Evolutionary conservation across 345 rosid genomes (phyloP), one percentile per base, ranked within the genome.

Genomic region (Fremontodendron californicum): DNA sequence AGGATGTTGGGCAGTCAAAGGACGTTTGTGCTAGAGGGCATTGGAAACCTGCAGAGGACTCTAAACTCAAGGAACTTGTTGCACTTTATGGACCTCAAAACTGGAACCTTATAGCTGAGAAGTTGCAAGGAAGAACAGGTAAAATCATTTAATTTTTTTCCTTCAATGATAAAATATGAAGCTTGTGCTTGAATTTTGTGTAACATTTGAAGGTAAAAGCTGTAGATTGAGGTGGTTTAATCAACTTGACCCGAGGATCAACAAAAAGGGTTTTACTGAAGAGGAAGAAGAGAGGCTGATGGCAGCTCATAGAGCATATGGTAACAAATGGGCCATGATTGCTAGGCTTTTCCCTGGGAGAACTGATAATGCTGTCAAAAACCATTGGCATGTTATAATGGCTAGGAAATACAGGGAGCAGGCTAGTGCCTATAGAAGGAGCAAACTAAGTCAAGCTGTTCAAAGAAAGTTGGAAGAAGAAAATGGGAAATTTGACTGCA

Each of bases 351-450:
- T 90, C 63, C 87, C 87, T 19, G 91, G 93, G 39, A 87, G 93
- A 71, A 90, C 93, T 61, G 93, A 90, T 49, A 90, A 90, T 86
- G 85, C 91, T 31, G 87, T 90, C 0, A 90, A 90, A 49, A 90
- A 90, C 71, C 93, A 87, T 6, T 90, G 91, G 91, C 93, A 90
- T 87, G 93, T 90, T 6, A 84, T 88, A 66, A 88, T 88, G 93
- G 91, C 93, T 3, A 84, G 91, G 80, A 88, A 88, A 78, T 71
- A 81, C 74, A 88, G 90, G 39, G 81, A 75, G 13, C 91, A 84
- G 21, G 83, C 88, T 33, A 80, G 7, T 71, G 84, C 85, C 68
- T 83, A 74, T 52, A 60, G 78, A 58, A 82, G 83, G 75, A 86
- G 85, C 51, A 82, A 82, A 37, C 46, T 78, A 49, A 51, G 33